These are phyloP conservation scores for Clavaria fumosa DNA, from an alignment of 768 basidiomycete species.

Conservation along the genomic window DNA sequence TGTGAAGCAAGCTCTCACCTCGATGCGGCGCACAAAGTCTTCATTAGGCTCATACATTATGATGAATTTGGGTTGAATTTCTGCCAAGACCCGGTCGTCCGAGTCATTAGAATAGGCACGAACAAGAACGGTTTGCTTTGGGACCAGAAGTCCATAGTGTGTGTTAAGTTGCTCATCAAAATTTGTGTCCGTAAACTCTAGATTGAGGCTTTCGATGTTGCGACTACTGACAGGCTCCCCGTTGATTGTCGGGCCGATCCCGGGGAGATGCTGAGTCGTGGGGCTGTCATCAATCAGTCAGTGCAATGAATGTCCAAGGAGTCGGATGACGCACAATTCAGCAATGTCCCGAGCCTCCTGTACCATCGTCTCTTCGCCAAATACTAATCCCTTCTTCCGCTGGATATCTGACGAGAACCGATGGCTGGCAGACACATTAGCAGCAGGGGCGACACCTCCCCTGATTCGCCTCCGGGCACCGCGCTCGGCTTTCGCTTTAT, in stretches of 20 bases:
- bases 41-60: conserved; percentile 93
- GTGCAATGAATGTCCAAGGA: too few relatives aligned
- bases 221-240: too few relatives aligned
- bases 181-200: conserved; percentile 24
- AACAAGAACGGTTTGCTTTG: conserved; percentile 71
- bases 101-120: conserved; percentile 84
- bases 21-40: conserved; percentile 83
- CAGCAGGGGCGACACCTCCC: conserved; percentile 50
- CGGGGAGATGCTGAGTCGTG: too few relatives aligned
- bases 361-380: conserved; percentile 21
- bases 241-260: too few relatives aligned
- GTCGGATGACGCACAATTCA: conserved; percentile 46
- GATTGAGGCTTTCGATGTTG: conserved; percentile 17
- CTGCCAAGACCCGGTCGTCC: conserved; percentile 77
- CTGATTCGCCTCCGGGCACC: conserved; percentile 53
- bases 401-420: conserved; percentile 6
- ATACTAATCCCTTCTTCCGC: conserved; percentile 1
- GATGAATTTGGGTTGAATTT: conserved; percentile 82
- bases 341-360: conserved; percentile 39
- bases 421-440: conserved; percentile 11
- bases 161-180: conserved; percentile 50
- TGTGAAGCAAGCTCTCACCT: conserved; percentile 33
- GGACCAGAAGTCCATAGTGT: conserved; percentile 63
- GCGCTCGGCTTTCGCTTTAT: conserved; percentile 43
- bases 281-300: conserved; percentile 20